A percentile compares a stretch with the other conserved stretches of the same genome.
These are phyloP conservation scores for Mortierella sp. DNA, from an alignment of 371 early-diverging fungal species.

Conservation along the genomic window DNA sequence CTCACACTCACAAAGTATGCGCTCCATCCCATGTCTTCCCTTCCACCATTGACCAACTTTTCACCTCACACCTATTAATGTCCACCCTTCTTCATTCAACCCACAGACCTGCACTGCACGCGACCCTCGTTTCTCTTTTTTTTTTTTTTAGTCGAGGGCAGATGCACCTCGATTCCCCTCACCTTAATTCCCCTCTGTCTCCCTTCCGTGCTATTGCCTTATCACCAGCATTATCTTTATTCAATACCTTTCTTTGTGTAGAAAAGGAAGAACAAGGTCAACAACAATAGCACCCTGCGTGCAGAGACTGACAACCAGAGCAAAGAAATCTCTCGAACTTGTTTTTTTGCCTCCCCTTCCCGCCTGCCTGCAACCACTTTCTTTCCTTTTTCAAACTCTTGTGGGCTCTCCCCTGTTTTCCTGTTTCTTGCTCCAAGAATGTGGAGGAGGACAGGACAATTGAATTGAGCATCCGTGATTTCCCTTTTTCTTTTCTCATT, in stretches of 20 bases:
- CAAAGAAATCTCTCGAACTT: neutral
- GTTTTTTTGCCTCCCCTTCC: neutral
- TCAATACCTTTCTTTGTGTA: neutral
- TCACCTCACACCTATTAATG: neutral
- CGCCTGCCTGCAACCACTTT: neutral
- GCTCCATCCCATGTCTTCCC: neutral
- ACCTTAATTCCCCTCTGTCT: neutral
- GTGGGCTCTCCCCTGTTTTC: slow-evolving; percentile 9
- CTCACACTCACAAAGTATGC: slow-evolving; percentile 4
- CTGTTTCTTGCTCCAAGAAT: slow-evolving; percentile 2
- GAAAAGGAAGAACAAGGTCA: neutral
- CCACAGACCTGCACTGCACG: slow-evolving; percentile 1
- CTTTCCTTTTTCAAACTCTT: neutral
- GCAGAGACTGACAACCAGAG: neutral
- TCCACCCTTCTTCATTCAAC: neutral
- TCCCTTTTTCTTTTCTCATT: neutral
- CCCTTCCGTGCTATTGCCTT: neutral
- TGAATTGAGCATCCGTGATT: slow-evolving; percentile 18
- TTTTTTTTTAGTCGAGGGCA: neutral
- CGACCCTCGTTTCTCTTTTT: neutral
- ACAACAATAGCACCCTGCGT: neutral
- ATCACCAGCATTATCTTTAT: neutral
- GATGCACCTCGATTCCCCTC: slow-evolving; percentile 6
- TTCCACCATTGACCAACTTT: neutral
- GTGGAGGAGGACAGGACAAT: too few relatives aligned